These are phyloP conservation scores for Fusarium sp. DNA, from an alignment of 2,329 filamentous ascomycete species.

Conservation along the genomic window DNA sequence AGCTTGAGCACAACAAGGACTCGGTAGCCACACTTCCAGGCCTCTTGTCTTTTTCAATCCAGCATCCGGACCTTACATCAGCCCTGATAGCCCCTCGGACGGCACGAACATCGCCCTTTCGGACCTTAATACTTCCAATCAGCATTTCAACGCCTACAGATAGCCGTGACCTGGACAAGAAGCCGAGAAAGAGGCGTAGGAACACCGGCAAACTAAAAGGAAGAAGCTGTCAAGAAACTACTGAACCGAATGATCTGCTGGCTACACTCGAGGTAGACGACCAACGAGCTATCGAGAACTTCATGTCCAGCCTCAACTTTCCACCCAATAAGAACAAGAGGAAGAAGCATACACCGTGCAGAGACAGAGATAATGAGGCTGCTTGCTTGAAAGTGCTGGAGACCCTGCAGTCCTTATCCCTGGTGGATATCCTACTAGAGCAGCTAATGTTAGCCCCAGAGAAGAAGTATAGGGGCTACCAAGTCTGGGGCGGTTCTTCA, in stretches of 20 bases:
- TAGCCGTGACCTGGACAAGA: neutral
- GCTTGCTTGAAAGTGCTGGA: constrained; percentile 7
- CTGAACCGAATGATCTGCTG: constrained; percentile 19
- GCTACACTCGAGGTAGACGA: constrained; percentile 37
- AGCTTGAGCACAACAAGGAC: constrained; percentile 37
- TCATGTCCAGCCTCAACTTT: constrained; percentile 42
- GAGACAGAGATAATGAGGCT: neutral
- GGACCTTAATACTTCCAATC: constrained; percentile 42
- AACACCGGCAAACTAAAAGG: neutral
- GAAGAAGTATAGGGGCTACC: constrained; percentile 38
- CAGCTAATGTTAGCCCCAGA: constrained; percentile 43
- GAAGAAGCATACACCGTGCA: neutral
- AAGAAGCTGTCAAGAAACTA: neutral
- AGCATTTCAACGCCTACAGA: constrained; percentile 26
- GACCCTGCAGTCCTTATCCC: constrained; percentile 5
- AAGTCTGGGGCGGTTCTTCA: constrained; percentile 22
- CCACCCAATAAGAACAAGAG: neutral
- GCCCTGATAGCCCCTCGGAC: constrained; percentile 44
- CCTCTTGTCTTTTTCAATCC: constrained; percentile 49
- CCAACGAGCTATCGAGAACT: constrained; percentile 46
- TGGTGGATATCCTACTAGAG: constrained; percentile 40
- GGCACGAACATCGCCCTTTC: constrained; percentile 44
- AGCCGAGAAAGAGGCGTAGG: constrained; percentile 20
- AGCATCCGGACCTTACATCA: constrained; percentile 52
- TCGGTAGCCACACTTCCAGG: constrained; percentile 18